These are phyloP conservation scores for Calcarisporium arbuscula DNA, from an alignment of 2,329 filamentous ascomycete genomes.

Conservation along the genomic window DNA sequence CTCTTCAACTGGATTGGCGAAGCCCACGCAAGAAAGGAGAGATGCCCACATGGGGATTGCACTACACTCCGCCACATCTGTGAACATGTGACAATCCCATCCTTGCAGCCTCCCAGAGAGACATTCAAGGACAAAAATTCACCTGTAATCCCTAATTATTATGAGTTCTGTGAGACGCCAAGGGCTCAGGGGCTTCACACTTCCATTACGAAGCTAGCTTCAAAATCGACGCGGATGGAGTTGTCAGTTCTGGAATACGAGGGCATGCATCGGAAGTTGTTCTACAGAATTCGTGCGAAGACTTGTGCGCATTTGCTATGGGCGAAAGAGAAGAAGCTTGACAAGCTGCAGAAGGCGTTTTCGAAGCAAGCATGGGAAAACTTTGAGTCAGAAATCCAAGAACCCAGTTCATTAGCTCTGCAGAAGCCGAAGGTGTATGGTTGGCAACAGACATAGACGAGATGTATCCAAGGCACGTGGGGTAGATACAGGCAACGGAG, in stretches of 20 bases:
- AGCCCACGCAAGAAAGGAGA: background rate
- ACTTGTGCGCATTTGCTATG: no score
- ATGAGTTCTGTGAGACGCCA: slow-evolving; percentile 12
- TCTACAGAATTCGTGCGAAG: no score
- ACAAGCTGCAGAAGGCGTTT: slow-evolving; percentile 5
- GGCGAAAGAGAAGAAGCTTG: slow-evolving; percentile 5
- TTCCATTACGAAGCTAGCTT: background rate
- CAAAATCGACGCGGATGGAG: no score
- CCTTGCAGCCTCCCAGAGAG: background rate
- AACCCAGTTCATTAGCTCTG: no score
- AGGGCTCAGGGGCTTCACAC: background rate
- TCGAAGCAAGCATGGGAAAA: slow-evolving; percentile 6
- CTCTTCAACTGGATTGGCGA: slow-evolving; percentile 9
- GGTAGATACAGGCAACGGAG: no score
- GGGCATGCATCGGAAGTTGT: no score
- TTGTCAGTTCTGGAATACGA: no score
- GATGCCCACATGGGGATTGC: slow-evolving; percentile 9
- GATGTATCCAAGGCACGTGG: no score
- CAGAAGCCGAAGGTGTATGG: no score
- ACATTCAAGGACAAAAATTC: background rate
- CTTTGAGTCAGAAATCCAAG: slow-evolving; percentile 3
- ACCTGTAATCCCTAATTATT: slow-evolving; percentile 11
- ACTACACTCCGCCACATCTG: slow-evolving; percentile 14
- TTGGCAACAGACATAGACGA: no score
- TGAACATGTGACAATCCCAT: slow-evolving; percentile 10